A percentile compares a stretch with the other conserved stretches of the same genome.
phyloP scores from a whole-genome alignment of 164 flowering plant genomes.

The Santalum album region DNA sequence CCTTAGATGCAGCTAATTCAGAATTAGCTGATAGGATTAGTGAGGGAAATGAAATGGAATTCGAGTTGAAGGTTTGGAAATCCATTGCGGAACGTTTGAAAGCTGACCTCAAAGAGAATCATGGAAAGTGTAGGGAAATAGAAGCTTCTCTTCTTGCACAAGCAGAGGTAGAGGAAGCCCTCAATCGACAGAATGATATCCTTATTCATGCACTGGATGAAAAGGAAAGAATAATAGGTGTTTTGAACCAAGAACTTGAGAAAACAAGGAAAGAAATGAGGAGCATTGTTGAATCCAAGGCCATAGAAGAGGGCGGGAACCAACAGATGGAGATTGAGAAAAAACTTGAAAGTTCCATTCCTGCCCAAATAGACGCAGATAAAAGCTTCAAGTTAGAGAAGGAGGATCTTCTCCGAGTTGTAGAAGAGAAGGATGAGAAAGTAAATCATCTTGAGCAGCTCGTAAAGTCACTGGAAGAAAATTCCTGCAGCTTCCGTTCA shows the following conservation, averaged over 20 bases:
- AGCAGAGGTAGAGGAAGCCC: constrained; percentile 29
- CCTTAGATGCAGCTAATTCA: constrained; percentile 25
- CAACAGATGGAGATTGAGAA: constrained; percentile 22
- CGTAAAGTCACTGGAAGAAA: constrained; percentile 29
- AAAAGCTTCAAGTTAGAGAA: constrained; percentile 27
- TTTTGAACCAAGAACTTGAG: constrained; percentile 15
- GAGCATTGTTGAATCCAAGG: constrained; percentile 10
- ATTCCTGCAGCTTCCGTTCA: constrained; percentile 25
- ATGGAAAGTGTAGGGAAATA: constrained; percentile 31
- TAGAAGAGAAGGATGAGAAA: constrained; percentile 29
- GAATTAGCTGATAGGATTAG: constrained; percentile 26
- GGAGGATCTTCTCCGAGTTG: constrained; percentile 20
- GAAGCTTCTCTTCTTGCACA: constrained; percentile 60
- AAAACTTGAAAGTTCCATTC: constrained; percentile 35
- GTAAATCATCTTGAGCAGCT: constrained; percentile 29
- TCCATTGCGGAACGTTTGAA: constrained; percentile 34
- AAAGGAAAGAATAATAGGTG: constrained; percentile 30
- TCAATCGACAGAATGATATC: constrained; percentile 34
- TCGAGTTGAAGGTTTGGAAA: constrained; percentile 43
- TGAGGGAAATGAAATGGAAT: constrained; percentile 37
- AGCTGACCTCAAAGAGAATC: constrained; percentile 27
- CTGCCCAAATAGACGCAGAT: constrained; percentile 30
- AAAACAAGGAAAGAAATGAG: constrained; percentile 9
- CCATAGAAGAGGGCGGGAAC: constrained; percentile 12
- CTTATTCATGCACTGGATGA: constrained; percentile 22